Evolutionary conservation across 163 green algal genomes (phyloP).

Genomic region (Chloromonas sp.): DNA sequence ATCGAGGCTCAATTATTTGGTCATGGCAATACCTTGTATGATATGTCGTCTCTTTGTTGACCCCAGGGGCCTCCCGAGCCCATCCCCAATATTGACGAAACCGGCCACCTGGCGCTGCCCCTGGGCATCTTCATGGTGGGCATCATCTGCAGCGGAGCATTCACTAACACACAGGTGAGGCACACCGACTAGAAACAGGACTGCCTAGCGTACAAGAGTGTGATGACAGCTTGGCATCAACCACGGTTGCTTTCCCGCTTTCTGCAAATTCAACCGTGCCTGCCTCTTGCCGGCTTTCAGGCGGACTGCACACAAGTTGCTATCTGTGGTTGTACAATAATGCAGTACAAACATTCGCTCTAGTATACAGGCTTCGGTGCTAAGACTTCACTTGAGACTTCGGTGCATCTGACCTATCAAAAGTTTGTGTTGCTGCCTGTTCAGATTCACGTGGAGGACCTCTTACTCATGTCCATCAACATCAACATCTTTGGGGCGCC

Average conservation of each 20-base stretch:
- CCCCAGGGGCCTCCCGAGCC: background rate
- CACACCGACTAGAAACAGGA: background rate
- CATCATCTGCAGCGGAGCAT: conserved; percentile 17
- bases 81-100: conserved; percentile 4
- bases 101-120: conserved; percentile 15
- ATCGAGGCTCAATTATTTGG: too few relatives aligned
- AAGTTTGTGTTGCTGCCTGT: background rate
- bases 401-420: background rate
- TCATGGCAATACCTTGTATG: too few relatives aligned
- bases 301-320: too few relatives aligned
- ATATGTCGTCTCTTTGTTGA: too few relatives aligned
- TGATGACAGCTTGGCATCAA: background rate
- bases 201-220: too few relatives aligned
- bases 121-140: conserved; percentile 26
- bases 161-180: conserved; percentile 28
- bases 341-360: too few relatives aligned
- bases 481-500: conserved; percentile 28
- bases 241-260: too few relatives aligned
- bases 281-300: too few relatives aligned
- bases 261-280: too few relatives aligned
- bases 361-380: too few relatives aligned
- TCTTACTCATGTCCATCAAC: conserved; percentile 34
- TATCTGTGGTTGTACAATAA: too few relatives aligned
- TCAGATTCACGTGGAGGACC: conserved; percentile 24
- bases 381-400: background rate